Evolutionary conservation across 441 rosid genomes (phyloP).

Genomic region (Populus hybrid): DNA sequence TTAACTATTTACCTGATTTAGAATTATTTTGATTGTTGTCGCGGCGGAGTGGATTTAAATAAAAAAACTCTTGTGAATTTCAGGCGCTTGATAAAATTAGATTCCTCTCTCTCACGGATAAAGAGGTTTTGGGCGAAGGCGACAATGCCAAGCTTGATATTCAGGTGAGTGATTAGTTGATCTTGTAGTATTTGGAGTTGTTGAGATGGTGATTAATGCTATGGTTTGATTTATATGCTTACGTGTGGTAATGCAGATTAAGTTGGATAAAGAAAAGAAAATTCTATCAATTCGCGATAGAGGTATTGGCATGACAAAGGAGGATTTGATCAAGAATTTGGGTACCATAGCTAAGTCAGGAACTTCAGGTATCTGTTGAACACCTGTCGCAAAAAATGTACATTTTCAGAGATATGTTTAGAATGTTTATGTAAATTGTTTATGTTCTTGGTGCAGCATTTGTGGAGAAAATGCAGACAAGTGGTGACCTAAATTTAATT

Average conservation of each 20-base stretch:
- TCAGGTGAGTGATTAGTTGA: slow-evolving; percentile 48
- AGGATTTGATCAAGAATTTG: slow-evolving; percentile 88
- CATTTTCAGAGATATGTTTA: not conserved
- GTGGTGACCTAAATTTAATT: slow-evolving; percentile 93
- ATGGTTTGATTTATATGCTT: not conserved
- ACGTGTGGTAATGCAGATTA: slow-evolving; percentile 52
- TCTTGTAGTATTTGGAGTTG: not conserved
- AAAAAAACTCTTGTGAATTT: slow-evolving; percentile 7
- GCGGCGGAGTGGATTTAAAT: not conserved
- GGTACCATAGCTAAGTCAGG: slow-evolving; percentile 98
- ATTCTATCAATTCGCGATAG: slow-evolving; percentile 80
- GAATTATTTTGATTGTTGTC: not conserved
- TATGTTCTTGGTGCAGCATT: slow-evolving; percentile 51
- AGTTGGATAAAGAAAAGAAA: slow-evolving; percentile 83
- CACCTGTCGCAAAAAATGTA: not conserved
- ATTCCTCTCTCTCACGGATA: slow-evolving; percentile 89
- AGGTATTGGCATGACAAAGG: slow-evolving; percentile 98
- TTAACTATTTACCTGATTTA: not conserved
- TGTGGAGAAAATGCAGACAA: slow-evolving; percentile 95
- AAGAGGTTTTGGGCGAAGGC: slow-evolving; percentile 94
- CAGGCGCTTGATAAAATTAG: slow-evolving; percentile 94
- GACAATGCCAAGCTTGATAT: slow-evolving; percentile 89
- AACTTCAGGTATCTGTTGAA: slow-evolving; percentile 63
- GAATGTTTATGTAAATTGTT: not conserved
- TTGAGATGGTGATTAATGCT: not conserved